These are phyloP conservation scores for Mortierella hygrophila DNA, from an alignment of 192 early-diverging fungal genomes.

Conservation along the genomic window DNA sequence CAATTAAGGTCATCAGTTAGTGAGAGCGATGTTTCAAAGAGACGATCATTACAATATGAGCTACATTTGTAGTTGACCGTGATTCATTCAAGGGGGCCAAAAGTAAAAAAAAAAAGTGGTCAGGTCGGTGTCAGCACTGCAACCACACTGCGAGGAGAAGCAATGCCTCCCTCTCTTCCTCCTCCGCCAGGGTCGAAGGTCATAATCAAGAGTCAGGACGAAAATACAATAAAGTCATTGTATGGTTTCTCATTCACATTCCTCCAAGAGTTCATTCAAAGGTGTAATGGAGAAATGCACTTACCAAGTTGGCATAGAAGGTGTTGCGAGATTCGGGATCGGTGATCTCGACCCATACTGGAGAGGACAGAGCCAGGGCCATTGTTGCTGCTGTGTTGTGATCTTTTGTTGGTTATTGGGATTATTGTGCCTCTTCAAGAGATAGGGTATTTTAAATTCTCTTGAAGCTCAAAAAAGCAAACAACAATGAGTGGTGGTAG, in stretches of 20 bases:
- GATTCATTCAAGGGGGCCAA: not conserved
- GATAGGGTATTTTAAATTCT: not conserved
- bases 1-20: not conserved
- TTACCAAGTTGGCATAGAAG: constrained; percentile 80
- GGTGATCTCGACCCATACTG: constrained; percentile 76
- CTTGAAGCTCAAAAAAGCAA: not conserved
- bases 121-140: not conserved
- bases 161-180: too few relatives aligned
- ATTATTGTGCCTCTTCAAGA: not conserved
- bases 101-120: not conserved
- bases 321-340: constrained; percentile 74
- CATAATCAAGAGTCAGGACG: not conserved
- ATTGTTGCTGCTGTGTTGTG: not conserved
- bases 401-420: too few relatives aligned
- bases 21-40: not conserved
- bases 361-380: constrained; percentile 27
- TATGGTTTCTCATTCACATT: constrained; percentile 2
- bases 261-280: not conserved
- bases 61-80: too few relatives aligned
- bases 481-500: not conserved
- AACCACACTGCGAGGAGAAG: not conserved
- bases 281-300: not conserved
- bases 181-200: not conserved
- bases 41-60: not conserved
- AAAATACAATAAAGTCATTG: not conserved